Conservation (phyloP, 2,329 filamentous ascomycete genomes). For the Magnaporthiopsis incrustans region DNA sequence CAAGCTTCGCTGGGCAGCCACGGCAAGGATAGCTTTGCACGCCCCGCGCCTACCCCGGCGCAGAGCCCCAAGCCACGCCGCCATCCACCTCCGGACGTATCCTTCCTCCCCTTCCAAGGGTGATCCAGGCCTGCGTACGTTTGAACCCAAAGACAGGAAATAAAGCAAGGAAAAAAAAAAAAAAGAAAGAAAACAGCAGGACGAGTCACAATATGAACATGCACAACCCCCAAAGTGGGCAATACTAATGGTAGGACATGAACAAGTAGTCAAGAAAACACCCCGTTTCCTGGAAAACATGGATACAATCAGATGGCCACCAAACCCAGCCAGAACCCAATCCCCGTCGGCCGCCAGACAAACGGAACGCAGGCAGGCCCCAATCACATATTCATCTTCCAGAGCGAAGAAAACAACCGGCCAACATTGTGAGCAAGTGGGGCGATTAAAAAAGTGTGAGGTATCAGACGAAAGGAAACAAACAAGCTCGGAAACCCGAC, state of each 20-base stretch:
- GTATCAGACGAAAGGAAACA: slow-evolving; percentile 1
- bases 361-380: background rate
- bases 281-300: background rate
- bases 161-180: background rate
- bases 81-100: no score
- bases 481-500: background rate
- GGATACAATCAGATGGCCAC: background rate
- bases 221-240: no score
- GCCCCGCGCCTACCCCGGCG: no score
- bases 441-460: background rate
- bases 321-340: background rate
- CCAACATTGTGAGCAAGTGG: no score
- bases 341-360: background rate
- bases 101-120: no score
- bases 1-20: no score
- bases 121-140: background rate
- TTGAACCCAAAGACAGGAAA: background rate
- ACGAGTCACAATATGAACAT: background rate
- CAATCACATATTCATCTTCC: background rate
- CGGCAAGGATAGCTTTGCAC: background rate
- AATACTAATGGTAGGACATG: background rate
- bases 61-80: background rate
- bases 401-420: background rate
- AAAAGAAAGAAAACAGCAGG: background rate
- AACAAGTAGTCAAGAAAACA: background rate